Conservation (phyloP, 2,329 filamentous ascomycete genomes). For the Cladosporium velox region DNA sequence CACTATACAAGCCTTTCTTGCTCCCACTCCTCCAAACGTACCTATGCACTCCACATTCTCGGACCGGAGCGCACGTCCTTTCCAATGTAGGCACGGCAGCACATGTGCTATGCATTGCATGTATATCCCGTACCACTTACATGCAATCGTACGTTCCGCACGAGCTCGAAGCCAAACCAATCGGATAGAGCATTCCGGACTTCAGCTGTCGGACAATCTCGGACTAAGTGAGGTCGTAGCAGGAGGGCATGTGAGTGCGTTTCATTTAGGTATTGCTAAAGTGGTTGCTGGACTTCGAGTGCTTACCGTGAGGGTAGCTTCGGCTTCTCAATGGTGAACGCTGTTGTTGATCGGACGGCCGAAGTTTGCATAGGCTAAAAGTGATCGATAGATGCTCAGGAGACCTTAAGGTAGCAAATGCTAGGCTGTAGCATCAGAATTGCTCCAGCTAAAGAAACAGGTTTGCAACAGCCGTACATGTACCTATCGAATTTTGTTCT, state of each 20-base stretch:
- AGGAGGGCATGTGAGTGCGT: not conserved
- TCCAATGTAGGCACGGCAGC: not conserved
- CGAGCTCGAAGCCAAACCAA: not conserved
- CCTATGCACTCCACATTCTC: constrained; percentile 7
- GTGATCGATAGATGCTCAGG: not conserved
- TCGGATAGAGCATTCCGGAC: not conserved
- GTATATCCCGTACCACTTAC: constrained; percentile 5
- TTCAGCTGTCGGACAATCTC: not conserved
- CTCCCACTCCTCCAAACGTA: not conserved
- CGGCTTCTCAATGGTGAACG: too few relatives aligned
- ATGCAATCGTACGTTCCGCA: not conserved
- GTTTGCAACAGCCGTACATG: not conserved
- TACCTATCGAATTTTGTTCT: not conserved
- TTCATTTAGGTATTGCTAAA: not conserved
- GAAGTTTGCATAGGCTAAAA: too few relatives aligned
- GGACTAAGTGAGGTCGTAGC: not conserved
- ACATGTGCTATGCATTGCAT: constrained; percentile 1
- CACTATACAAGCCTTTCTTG: constrained; percentile 3
- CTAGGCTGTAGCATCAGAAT: not conserved
- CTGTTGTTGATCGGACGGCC: too few relatives aligned
- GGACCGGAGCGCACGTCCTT: constrained; percentile 9
- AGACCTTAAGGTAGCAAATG: not conserved
- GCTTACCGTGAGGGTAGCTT: too few relatives aligned
- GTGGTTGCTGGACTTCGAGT: not conserved
- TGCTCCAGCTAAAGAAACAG: not conserved